Evolutionary conservation across 2,329 filamentous ascomycete species (phyloP), one percentile per base, ranked within the genome.

Genomic region (Ceratocystis diversiconidia): DNA sequence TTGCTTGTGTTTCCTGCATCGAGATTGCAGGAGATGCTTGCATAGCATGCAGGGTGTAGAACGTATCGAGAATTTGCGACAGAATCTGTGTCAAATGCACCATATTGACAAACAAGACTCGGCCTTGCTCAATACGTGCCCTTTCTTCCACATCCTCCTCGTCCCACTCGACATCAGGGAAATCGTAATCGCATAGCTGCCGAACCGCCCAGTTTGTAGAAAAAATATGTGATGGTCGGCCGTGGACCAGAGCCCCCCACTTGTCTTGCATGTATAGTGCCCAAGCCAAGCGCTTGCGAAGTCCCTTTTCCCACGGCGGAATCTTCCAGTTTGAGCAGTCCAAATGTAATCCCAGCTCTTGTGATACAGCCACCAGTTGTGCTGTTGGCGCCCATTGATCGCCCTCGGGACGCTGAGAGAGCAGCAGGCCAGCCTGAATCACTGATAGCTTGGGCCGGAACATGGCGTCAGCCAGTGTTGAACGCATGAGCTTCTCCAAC

Each of bases 191-290:
- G 3, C 77, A 80, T n/a, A 90, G 80, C 5, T 79, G 73, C 66
- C 80, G 80, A 5, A 95, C 90, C 1, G 86, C 90, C 90, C 90
- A 95, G 73, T 95, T 84, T 60, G 79, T 76, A 22, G 78, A 74
- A 69, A 83, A 82, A 50, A 85, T 82, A 69, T 95, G 90, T 3
- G 90, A 94, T 0, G 90, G 91, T 10, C 90, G 85, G 60, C 90
- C 90, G 71, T 95, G 89, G 28, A 94, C 86, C 22, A 95, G 79
- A 1, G 90, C 86, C 17, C 88, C 89, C 91, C 91, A 95, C 74
- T 82, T 95, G 75, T 96, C 92, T 75, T 96, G 90, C 87, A 95
- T 92, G 73, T 94, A 95, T 62, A 95, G 75, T 1, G 89, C 91
- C 91, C 92, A 96, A 0, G 90, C 90, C 52, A 96, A 82, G 61